Evolutionary conservation across 1,139 yeast genomes (phyloP).

Genomic region (Geotrichum citri-aurantii): DNA sequence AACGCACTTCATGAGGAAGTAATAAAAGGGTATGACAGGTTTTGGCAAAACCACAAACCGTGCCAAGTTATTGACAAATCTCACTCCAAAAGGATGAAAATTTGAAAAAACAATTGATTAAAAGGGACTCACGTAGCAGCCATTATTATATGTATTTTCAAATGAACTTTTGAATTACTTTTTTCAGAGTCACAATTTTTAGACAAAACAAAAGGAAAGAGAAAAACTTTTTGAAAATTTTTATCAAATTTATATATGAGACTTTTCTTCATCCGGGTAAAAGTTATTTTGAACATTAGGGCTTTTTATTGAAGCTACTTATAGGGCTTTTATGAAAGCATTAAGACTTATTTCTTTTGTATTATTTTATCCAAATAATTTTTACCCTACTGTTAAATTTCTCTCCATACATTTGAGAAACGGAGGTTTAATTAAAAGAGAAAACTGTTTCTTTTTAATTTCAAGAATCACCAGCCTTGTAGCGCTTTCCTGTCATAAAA

Average conservation of each 20-base stretch:
- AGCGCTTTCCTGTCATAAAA: not conserved
- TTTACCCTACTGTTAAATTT: not conserved
- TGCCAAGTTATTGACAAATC: constrained; percentile 1
- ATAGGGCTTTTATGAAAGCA: not conserved
- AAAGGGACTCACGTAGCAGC: constrained; percentile 10
- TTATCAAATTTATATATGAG: not conserved
- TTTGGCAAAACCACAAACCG: not conserved
- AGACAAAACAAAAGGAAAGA: not conserved
- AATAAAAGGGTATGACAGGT: constrained; percentile 10
- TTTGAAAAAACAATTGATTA: not conserved
- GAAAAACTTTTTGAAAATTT: not conserved
- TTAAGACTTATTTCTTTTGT: too few relatives aligned
- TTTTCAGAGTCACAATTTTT: not conserved
- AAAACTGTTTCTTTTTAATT: not conserved
- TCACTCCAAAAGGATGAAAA: constrained; percentile 1
- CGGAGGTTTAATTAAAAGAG: not conserved
- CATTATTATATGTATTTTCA: not conserved
- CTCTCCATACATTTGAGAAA: not conserved
- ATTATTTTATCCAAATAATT: not conserved
- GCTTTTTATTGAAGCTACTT: not conserved
- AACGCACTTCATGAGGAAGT: constrained; percentile 22
- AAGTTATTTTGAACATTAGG: not conserved
- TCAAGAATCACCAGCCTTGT: not conserved
- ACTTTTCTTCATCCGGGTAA: not conserved
- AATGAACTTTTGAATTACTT: not conserved